A percentile compares a stretch with the other conserved stretches of the same genome.
Conservation (phyloP, 805 yeast species). For the Metschnikowia chrysomelidarum region DNA sequence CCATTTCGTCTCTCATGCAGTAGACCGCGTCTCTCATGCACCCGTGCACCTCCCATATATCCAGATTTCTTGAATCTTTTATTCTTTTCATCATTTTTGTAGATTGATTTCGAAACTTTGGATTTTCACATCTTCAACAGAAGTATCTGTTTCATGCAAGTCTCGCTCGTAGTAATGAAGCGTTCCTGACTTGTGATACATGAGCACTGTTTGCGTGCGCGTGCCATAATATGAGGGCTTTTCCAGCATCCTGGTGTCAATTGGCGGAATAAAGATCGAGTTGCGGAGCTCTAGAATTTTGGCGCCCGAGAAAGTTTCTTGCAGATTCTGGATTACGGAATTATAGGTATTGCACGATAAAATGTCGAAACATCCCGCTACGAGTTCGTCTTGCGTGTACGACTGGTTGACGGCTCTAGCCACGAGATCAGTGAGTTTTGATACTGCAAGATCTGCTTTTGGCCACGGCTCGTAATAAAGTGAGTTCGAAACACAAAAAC, state of each 20-base stretch:
- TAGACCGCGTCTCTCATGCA: too few relatives aligned
- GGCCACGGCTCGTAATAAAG: conserved; percentile 70
- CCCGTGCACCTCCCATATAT: too few relatives aligned
- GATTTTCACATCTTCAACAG: conserved; percentile 8
- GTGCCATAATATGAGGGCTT: conserved; percentile 66
- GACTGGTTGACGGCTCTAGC: conserved; percentile 15
- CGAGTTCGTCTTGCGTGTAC: conserved; percentile 39
- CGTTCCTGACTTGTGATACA: conserved; percentile 50
- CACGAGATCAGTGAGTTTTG: conserved; percentile 23
- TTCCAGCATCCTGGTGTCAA: conserved; percentile 27
- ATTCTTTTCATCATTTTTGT: too few relatives aligned
- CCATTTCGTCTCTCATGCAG: too few relatives aligned
- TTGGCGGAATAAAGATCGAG: conserved; percentile 73
- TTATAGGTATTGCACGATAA: conserved; percentile 46
- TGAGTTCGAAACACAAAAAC: conserved; percentile 69
- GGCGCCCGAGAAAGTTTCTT: conserved; percentile 16
- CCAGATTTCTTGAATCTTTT: too few relatives aligned
- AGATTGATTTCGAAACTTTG: conserved; percentile 20
- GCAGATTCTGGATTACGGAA: conserved; percentile 22
- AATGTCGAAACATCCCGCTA: conserved; percentile 51
- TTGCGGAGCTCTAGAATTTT: conserved; percentile 45
- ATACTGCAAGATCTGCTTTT: conserved; percentile 56
- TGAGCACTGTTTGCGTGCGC: conserved; percentile 76
- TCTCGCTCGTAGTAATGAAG: conserved; percentile 63
- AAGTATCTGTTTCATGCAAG: conserved; percentile 35